phyloP scores from a whole-genome alignment of 2,329 filamentous ascomycete genomes.

The Aspergillus novofumigatus region DNA sequence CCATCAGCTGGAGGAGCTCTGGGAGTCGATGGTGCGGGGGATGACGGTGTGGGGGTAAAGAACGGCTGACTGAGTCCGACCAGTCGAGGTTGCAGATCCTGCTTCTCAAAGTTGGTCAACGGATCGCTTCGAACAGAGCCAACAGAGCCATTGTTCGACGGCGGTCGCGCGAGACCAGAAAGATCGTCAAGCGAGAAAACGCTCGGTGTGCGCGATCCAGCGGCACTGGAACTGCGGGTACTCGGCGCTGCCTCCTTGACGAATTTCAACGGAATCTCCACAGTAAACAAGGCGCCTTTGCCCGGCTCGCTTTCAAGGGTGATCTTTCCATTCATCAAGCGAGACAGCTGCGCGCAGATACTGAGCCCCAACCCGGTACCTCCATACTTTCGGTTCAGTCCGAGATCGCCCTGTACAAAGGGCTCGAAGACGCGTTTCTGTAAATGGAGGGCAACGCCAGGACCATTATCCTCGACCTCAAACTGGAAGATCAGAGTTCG shows the following conservation, averaged over 20 bases:
- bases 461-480: constrained; percentile 82
- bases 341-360: constrained; percentile 83
- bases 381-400: constrained; percentile 83
- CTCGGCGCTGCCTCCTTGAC: constrained; percentile 61
- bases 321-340: constrained; percentile 76
- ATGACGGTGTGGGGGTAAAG: constrained; percentile 45
- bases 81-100: constrained; percentile 68
- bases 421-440: constrained; percentile 86
- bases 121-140: constrained; percentile 15
- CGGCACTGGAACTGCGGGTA: constrained; percentile 19
- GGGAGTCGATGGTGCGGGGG: not conserved
- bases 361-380: constrained; percentile 84
- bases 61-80: constrained; percentile 81
- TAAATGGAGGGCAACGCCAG: constrained; percentile 73
- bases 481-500: constrained; percentile 77
- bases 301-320: constrained; percentile 66
- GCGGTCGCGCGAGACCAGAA: constrained; percentile 18
- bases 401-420: constrained; percentile 88
- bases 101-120: constrained; percentile 46
- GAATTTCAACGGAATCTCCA: constrained; percentile 77
- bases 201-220: constrained; percentile 31
- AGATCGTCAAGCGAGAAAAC: constrained; percentile 24
- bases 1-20: constrained; percentile 27
- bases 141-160: constrained; percentile 18
- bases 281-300: constrained; percentile 73